These are phyloP conservation scores for Malassezia obtusa DNA, from an alignment of 1,284 basidiomycete genomes.

Conservation along the genomic window DNA sequence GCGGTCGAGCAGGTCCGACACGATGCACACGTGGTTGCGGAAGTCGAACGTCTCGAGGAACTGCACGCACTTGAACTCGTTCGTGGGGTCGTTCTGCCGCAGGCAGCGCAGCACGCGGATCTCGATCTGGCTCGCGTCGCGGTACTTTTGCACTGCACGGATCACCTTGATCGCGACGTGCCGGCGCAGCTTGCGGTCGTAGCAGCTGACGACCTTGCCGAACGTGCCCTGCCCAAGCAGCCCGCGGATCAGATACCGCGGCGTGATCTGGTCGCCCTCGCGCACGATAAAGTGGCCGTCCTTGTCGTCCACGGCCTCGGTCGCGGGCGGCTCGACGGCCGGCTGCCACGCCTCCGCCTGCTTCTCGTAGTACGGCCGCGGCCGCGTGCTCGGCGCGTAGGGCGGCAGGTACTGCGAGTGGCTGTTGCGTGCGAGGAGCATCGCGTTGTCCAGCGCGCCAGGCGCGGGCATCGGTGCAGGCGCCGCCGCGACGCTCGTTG, in stretches of 20 bases:
- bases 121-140: constrained; percentile 97
- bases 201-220: constrained; percentile 93
- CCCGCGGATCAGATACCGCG: constrained; percentile 60
- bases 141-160: constrained; percentile 54
- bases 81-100: constrained; percentile 77
- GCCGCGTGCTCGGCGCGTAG: constrained; percentile 1
- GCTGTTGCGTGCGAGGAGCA: background rate
- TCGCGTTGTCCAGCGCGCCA: background rate
- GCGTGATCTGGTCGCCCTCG: constrained; percentile 41
- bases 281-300: constrained; percentile 50
- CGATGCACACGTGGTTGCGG: constrained; percentile 93
- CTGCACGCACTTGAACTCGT: constrained; percentile 94
- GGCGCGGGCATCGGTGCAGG: background rate
- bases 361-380: constrained; percentile 5
- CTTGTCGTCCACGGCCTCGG: constrained; percentile 45
- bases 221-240: constrained; percentile 95
- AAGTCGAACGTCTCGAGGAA: constrained; percentile 90
- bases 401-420: background rate
- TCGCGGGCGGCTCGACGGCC: background rate
- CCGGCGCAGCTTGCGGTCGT: constrained; percentile 60
- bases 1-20: constrained; percentile 90
- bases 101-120: constrained; percentile 86
- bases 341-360: background rate
- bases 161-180: constrained; percentile 98
- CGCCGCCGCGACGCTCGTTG: too few species aligned